Evolutionary conservation across 1,139 yeast genomes (phyloP).

Genomic region (Arxiozyma slooffiae): DNA sequence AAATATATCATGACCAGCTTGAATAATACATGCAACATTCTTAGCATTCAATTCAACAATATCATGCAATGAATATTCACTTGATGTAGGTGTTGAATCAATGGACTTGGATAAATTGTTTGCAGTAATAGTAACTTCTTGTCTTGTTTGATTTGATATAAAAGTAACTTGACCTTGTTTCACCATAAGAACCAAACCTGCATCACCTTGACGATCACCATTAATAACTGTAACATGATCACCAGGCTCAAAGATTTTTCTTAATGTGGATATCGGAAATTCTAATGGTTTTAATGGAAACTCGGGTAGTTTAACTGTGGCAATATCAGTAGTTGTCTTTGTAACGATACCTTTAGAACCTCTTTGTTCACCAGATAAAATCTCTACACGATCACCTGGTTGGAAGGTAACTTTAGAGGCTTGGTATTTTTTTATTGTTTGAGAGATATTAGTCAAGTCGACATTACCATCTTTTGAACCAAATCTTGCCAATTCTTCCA

Average conservation of each 20-base stretch:
- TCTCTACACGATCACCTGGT: constrained; percentile 90
- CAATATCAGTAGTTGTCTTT: constrained; percentile 36
- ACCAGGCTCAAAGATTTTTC: constrained; percentile 83
- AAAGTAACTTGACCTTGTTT: constrained; percentile 80
- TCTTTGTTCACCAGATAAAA: constrained; percentile 86
- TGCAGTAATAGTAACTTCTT: constrained; percentile 86
- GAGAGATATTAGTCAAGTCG: constrained; percentile 78
- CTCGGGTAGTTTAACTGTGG: constrained; percentile 39
- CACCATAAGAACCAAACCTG: constrained; percentile 83
- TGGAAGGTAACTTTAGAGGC: constrained; percentile 58
- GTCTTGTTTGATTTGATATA: constrained; percentile 77
- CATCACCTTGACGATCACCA: constrained; percentile 87
- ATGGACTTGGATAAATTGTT: constrained; percentile 75
- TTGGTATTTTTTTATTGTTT: constrained; percentile 60
- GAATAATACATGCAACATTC: constrained; percentile 79
- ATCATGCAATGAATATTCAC: constrained; percentile 79
- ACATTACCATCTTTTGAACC: constrained; percentile 66
- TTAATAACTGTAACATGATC: constrained; percentile 90
- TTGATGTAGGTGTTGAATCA: constrained; percentile 57
- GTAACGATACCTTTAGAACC: constrained; percentile 79
- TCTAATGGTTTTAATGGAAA: constrained; percentile 42
- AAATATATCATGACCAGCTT: constrained; percentile 79
- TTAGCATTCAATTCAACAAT: constrained; percentile 82
- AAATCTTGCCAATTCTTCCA: constrained; percentile 82
- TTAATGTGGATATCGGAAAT: constrained; percentile 69